phyloP scores from a whole-genome alignment of 2,329 filamentous ascomycete genomes.

The Alternaria postmessia region DNA sequence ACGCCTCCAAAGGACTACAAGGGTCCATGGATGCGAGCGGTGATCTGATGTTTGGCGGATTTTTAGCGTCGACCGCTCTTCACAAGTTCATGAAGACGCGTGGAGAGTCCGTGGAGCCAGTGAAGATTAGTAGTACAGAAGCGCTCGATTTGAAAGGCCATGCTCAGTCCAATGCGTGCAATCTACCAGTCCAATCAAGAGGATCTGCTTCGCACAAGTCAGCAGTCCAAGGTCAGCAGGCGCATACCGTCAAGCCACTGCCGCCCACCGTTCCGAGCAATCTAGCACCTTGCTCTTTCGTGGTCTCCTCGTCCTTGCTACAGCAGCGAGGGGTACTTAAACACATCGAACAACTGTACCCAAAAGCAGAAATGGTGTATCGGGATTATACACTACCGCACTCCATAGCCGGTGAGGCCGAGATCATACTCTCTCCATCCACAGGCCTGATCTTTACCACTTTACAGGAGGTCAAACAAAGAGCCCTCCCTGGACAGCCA shows the following conservation, averaged over 20 bases:
- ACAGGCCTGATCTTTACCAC: slow-evolving; percentile 76
- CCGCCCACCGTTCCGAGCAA: slow-evolving; percentile 24
- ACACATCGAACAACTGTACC: slow-evolving; percentile 60
- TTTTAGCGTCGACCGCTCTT: slow-evolving; percentile 55
- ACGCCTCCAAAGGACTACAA: background rate
- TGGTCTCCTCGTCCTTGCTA: slow-evolving; percentile 62
- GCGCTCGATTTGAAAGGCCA: background rate
- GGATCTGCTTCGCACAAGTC: background rate
- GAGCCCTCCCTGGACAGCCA: slow-evolving; percentile 68
- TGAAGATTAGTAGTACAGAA: background rate
- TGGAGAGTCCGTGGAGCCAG: slow-evolving; percentile 35
- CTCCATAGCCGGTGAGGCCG: slow-evolving; percentile 64
- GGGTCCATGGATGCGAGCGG: slow-evolving; percentile 3
- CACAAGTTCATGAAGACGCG: slow-evolving; percentile 62
- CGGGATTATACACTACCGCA: slow-evolving; percentile 61
- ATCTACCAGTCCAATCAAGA: background rate
- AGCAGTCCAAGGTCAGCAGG: background rate
- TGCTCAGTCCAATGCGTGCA: background rate
- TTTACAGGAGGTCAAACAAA: slow-evolving; percentile 76
- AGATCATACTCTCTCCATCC: slow-evolving; percentile 74
- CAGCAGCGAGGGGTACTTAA: slow-evolving; percentile 59
- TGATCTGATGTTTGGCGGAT: slow-evolving; percentile 48
- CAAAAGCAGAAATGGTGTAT: slow-evolving; percentile 64
- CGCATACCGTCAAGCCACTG: slow-evolving; percentile 2
- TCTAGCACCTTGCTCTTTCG: slow-evolving; percentile 51